These are phyloP conservation scores for Penicillium sclerotiorum DNA, from an alignment of 2,329 filamentous ascomycete species.

Conservation along the genomic window DNA sequence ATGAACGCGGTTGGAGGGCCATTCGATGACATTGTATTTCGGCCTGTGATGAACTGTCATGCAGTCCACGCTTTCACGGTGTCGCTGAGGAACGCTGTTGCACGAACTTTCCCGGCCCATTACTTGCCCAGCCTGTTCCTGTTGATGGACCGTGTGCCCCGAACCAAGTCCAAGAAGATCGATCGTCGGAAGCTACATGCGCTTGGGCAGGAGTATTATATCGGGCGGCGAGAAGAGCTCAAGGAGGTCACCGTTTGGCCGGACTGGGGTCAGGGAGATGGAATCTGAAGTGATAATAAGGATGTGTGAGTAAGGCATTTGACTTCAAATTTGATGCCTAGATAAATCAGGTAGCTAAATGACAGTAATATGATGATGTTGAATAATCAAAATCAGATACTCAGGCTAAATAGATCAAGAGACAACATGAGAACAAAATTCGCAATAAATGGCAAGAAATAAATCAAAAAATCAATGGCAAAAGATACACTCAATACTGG, in stretches of 20 bases:
- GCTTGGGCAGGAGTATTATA: not conserved
- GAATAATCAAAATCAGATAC: no score
- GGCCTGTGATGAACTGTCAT: constrained; percentile 10
- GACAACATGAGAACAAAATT: no score
- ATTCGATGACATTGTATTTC: constrained; percentile 18
- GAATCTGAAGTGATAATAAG: no score
- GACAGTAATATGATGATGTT: no score
- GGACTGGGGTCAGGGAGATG: not conserved
- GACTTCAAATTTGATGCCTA: no score
- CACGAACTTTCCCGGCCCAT: constrained; percentile 18
- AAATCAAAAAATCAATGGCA: no score
- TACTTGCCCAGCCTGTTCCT: constrained; percentile 25
- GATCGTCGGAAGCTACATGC: constrained; percentile 25
- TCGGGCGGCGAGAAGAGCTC: not conserved
- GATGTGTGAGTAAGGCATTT: no score
- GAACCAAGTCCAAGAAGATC: constrained; percentile 28
- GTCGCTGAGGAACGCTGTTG: constrained; percentile 11
- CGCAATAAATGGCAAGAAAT: not conserved
- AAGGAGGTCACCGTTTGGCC: not conserved
- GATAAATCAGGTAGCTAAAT: no score
- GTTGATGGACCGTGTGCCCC: constrained; percentile 21
- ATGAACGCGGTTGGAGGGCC: constrained; percentile 12
- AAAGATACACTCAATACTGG: not conserved
- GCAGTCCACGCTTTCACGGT: constrained; percentile 3
- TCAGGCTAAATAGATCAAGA: no score